These are phyloP conservation scores for Oryza glumipatula DNA, from an alignment of 176 grass and related monocot genomes.

Conservation along the genomic window DNA sequence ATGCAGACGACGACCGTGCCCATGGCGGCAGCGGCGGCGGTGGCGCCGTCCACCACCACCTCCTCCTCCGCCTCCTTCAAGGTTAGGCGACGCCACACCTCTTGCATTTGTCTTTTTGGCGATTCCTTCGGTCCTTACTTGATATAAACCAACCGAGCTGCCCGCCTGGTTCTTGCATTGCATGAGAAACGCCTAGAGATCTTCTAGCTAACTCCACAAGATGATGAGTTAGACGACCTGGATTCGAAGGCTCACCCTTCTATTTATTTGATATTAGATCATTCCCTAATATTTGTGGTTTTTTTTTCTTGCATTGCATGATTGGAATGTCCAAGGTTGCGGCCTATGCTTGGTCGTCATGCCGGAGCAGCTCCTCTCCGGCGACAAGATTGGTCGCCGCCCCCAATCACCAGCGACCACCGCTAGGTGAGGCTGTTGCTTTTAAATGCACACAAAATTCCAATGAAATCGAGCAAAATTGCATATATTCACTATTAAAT, in stretches of 20 bases:
- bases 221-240: no score
- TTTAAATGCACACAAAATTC: background rate
- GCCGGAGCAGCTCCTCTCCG: conserved; percentile 24
- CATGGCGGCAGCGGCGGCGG: background rate
- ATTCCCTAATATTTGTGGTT: no score
- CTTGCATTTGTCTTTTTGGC: background rate
- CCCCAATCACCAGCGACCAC: background rate
- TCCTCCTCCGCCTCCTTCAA: conserved; percentile 17
- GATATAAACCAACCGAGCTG: background rate
- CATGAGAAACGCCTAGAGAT: no score
- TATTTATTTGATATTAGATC: no score
- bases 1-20: conserved; percentile 23
- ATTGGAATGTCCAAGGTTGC: background rate
- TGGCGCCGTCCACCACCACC: background rate
- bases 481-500: background rate
- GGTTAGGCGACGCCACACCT: background rate
- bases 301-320: background rate
- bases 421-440: conserved; percentile 23
- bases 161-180: background rate
- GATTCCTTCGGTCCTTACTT: no score
- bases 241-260: no score
- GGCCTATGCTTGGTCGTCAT: background rate
- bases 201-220: no score
- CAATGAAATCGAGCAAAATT: background rate
- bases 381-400: conserved; percentile 16